Percentiles rank a stretch among this genome's conserved stretches.
These are phyloP conservation scores for Gaultheria prostrata DNA, from an alignment of 148 eudicot species.

Conservation along the genomic window DNA sequence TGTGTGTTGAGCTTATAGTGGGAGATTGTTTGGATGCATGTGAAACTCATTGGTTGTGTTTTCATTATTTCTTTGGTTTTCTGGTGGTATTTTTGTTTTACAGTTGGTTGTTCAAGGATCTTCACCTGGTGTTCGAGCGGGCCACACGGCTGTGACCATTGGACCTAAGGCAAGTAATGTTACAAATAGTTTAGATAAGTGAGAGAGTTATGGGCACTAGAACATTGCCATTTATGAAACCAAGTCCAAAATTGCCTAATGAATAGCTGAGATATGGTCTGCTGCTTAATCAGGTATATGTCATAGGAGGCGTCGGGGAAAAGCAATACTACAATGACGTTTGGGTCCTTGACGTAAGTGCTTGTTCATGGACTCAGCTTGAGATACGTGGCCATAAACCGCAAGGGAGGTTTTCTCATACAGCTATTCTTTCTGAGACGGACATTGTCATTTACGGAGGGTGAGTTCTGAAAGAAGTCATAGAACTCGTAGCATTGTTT, in stretches of 20 bases:
- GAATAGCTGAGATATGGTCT: not conserved
- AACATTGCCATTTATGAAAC: not conserved
- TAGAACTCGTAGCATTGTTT: not conserved
- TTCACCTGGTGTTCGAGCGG: constrained; percentile 85
- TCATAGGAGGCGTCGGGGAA: constrained; percentile 89
- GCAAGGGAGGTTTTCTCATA: constrained; percentile 92
- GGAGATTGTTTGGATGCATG: not conserved
- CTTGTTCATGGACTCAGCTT: constrained; percentile 60
- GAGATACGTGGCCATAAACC: constrained; percentile 58
- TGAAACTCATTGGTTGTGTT: not conserved
- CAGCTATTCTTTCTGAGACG: constrained; percentile 52
- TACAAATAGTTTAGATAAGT: not conserved
- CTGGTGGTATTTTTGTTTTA: not conserved
- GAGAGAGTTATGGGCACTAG: not conserved
- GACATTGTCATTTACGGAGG: constrained; percentile 86
- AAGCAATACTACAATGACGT: constrained; percentile 75
- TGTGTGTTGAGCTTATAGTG: not conserved
- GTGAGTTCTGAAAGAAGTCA: constrained; percentile 34
- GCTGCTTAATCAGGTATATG: constrained; percentile 46
- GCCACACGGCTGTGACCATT: constrained; percentile 70
- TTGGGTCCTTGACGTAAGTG: constrained; percentile 63
- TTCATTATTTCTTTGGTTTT: not conserved
- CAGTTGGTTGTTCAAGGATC: constrained; percentile 58
- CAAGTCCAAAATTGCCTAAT: not conserved
- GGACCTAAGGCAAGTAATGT: constrained; percentile 60